A percentile compares a stretch with the other conserved stretches of the same genome.
Evolutionary conservation across 805 yeast species (phyloP).

Genomic region (Myxozyma geophila): DNA sequence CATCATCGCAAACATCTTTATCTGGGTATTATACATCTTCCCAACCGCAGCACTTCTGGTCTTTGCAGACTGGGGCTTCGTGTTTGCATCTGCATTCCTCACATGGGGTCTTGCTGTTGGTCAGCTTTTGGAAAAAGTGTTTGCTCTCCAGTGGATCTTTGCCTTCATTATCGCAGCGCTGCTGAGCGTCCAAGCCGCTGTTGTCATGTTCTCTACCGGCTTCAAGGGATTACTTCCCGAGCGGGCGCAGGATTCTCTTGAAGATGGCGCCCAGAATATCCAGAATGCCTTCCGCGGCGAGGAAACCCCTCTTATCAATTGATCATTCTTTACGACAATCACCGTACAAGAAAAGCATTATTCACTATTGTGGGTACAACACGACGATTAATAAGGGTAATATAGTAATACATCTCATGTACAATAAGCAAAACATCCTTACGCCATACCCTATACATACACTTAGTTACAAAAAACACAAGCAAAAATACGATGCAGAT

Average conservation of each 20-base stretch:
- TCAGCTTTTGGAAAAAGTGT: slow-evolving; percentile 67
- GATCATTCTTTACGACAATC: background rate
- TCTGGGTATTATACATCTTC: slow-evolving; percentile 76
- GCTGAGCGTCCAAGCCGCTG: slow-evolving; percentile 56
- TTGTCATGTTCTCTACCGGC: slow-evolving; percentile 45
- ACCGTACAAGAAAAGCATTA: background rate
- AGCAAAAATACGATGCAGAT: background rate
- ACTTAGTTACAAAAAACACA: background rate
- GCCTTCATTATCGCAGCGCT: slow-evolving; percentile 68
- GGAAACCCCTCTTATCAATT: slow-evolving; percentile 10
- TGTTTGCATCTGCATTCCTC: slow-evolving; percentile 61
- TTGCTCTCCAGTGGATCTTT: slow-evolving; percentile 87
- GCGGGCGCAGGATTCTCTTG: background rate
- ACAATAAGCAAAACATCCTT: too few species aligned
- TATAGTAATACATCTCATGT: background rate
- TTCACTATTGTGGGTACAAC: background rate
- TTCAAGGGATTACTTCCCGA: slow-evolving; percentile 12
- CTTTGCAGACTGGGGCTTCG: slow-evolving; percentile 73
- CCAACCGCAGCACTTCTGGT: slow-evolving; percentile 62
- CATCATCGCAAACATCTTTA: slow-evolving; percentile 68
- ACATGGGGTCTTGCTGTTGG: slow-evolving; percentile 70
- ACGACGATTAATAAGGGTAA: background rate
- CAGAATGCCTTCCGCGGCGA: slow-evolving; percentile 16
- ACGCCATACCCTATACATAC: background rate
- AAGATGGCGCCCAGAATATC: slow-evolving; percentile 7